These are phyloP conservation scores for Ogataea sp. DNA, from an alignment of 805 yeast species.

Conservation along the genomic window DNA sequence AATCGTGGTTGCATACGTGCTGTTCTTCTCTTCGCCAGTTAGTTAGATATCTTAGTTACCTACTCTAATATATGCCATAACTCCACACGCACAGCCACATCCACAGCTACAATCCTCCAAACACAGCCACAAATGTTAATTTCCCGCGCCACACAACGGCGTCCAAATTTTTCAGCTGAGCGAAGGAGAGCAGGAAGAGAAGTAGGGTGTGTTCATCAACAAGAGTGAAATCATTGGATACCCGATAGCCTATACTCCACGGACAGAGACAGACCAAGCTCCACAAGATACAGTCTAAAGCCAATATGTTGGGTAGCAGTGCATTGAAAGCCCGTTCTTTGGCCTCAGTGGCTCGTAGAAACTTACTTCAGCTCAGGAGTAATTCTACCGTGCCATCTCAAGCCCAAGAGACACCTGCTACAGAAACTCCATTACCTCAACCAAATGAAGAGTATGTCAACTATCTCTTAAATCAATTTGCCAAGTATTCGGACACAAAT, in stretches of 20 bases:
- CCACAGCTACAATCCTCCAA: background rate
- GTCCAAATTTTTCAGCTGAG: background rate
- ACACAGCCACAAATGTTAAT: background rate
- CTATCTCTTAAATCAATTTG: too few relatives aligned
- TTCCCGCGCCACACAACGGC: background rate
- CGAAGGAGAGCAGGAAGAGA: background rate
- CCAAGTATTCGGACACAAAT: slow-evolving; percentile 13
- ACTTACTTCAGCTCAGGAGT: background rate
- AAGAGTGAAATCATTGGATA: background rate
- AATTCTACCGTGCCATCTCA: too few relatives aligned
- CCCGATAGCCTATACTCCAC: too few relatives aligned
- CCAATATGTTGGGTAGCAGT: background rate
- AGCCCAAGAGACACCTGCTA: too few relatives aligned
- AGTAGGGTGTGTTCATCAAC: background rate
- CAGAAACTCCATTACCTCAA: background rate
- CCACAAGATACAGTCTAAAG: too few relatives aligned
- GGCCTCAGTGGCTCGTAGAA: background rate
- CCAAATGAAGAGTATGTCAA: too few relatives aligned
- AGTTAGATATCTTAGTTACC: too few relatives aligned
- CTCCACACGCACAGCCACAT: background rate
- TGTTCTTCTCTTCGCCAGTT: too few relatives aligned
- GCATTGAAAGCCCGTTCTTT: background rate
- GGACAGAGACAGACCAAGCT: too few relatives aligned
- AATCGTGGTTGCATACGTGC: too few relatives aligned
- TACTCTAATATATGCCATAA: too few relatives aligned